A percentile compares a stretch with the other conserved stretches of the same genome.
Conservation (phyloP, 495 filamentous ascomycete species). For the Daldinia decipiens region DNA sequence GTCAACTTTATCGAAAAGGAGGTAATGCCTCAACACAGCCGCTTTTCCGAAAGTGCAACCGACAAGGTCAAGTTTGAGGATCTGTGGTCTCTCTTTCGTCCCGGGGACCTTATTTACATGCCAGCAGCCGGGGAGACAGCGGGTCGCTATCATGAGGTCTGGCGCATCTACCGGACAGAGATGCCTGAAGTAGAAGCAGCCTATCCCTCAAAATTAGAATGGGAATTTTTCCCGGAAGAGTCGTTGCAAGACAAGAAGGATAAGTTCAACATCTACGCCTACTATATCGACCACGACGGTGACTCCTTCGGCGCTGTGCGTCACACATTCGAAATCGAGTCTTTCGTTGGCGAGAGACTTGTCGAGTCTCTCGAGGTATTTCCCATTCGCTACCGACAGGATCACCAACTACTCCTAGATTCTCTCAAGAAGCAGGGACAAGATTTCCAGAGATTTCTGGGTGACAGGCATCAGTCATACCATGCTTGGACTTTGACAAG, state of each 20-base stretch:
- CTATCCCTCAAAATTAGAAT: slow-evolving; percentile 36
- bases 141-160: slow-evolving; percentile 45
- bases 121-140: slow-evolving; percentile 40
- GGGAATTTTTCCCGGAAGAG: slow-evolving; percentile 44
- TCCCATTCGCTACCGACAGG: slow-evolving; percentile 65
- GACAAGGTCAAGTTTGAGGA: slow-evolving; percentile 49
- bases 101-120: slow-evolving; percentile 51
- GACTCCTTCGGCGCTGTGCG: slow-evolving; percentile 61
- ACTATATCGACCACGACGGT: slow-evolving; percentile 71
- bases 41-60: slow-evolving; percentile 37
- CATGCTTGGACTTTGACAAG: slow-evolving; percentile 55
- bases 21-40: slow-evolving; percentile 48
- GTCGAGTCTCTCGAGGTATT: slow-evolving; percentile 66
- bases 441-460: slow-evolving; percentile 58
- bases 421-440: slow-evolving; percentile 57
- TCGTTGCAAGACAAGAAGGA: slow-evolving; percentile 34
- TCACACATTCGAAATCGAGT: slow-evolving; percentile 54
- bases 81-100: slow-evolving; percentile 53
- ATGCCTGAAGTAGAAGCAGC: slow-evolving; percentile 36
- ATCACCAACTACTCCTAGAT: slow-evolving; percentile 52
- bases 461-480: slow-evolving; percentile 58
- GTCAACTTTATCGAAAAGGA: slow-evolving; percentile 51
- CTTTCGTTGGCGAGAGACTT: slow-evolving; percentile 63
- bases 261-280: slow-evolving; percentile 48
- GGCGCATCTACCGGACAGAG: slow-evolving; percentile 48